Percentiles rank a stretch among this genome's conserved stretches.
These are phyloP conservation scores for Zymoseptoria crescenta DNA, from an alignment of 2,329 filamentous ascomycete genomes.

Conservation along the genomic window DNA sequence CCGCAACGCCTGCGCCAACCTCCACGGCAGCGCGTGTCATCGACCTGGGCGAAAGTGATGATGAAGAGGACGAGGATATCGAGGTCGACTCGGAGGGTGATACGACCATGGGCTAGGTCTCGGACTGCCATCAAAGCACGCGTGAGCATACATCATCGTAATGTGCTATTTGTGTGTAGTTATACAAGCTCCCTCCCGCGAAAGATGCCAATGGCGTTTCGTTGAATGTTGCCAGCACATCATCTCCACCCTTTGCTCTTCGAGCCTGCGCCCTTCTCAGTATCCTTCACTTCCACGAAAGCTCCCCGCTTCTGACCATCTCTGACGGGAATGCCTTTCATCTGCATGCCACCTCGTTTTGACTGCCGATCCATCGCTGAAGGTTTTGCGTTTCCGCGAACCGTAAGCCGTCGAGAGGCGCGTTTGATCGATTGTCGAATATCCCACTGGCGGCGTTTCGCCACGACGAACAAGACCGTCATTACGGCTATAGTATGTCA, in stretches of 20 bases:
- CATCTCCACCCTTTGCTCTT: constrained; percentile 14
- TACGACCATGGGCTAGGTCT: neutral
- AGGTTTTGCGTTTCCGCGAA: constrained; percentile 25
- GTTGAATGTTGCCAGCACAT: constrained; percentile 25
- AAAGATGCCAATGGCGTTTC: constrained; percentile 13
- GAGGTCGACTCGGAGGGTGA: constrained; percentile 2
- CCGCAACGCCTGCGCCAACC: constrained; percentile 7
- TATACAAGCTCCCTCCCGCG: constrained; percentile 1
- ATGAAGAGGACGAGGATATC: constrained; percentile 13
- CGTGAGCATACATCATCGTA: neutral
- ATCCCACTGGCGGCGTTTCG: constrained; percentile 80
- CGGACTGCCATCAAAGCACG: neutral
- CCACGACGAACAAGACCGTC: constrained; percentile 64
- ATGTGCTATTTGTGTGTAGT: neutral
- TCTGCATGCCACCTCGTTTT: constrained; percentile 18
- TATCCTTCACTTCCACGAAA: constrained; percentile 21
- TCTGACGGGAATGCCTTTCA: constrained; percentile 9
- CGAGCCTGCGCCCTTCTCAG: constrained; percentile 17
- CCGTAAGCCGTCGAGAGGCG: constrained; percentile 47
- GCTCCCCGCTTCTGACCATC: constrained; percentile 22
- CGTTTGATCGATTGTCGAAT: constrained; percentile 63
- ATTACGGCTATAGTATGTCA: constrained; percentile 49
- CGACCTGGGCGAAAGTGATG: constrained; percentile 14
- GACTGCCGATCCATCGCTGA: constrained; percentile 9
- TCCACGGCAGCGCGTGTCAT: constrained; percentile 6